These are phyloP conservation scores for Groenewaldozyma sp. DNA, from an alignment of 1,139 yeast species.

Conservation along the genomic window DNA sequence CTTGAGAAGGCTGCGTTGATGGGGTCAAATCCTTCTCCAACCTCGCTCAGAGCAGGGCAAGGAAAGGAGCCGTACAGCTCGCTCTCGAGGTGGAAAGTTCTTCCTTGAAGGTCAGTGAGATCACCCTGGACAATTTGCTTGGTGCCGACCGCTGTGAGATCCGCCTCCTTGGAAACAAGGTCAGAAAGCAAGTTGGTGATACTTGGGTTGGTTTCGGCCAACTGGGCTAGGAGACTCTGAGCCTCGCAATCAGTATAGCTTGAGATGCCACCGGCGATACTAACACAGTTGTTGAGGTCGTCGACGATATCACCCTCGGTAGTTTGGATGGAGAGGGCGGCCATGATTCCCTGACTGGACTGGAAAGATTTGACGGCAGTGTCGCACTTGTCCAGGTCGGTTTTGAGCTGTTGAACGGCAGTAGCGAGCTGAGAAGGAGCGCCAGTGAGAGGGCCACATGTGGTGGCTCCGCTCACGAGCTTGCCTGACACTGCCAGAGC, in stretches of 20 bases:
- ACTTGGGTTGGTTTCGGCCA: not conserved
- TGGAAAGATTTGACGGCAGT: constrained; percentile 9
- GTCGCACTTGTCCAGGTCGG: constrained; percentile 10
- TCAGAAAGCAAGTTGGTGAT: constrained; percentile 8
- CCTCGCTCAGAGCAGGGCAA: not conserved
- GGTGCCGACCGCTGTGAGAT: constrained; percentile 12
- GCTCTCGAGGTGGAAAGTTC: constrained; percentile 1
- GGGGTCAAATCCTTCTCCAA: not conserved
- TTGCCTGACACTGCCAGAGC: too few species aligned
- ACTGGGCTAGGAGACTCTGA: not conserved
- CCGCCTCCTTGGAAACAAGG: constrained; percentile 9
- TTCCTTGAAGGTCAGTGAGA: constrained; percentile 8
- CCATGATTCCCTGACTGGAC: constrained; percentile 14
- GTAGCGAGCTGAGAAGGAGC: not conserved
- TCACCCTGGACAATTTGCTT: constrained; percentile 13
- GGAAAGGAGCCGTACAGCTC: constrained; percentile 1
- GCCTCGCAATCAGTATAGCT: not conserved
- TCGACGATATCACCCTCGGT: constrained; percentile 10
- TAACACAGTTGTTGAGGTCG: constrained; percentile 9
- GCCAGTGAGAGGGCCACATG: not conserved
- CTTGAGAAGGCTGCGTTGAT: not conserved
- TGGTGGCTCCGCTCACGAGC: not conserved
- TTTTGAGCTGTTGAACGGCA: constrained; percentile 8
- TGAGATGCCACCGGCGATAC: constrained; percentile 4
- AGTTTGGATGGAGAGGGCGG: constrained; percentile 18